phyloP scores from a whole-genome alignment of 1,284 basidiomycete species.

The Irpex sp. region DNA sequence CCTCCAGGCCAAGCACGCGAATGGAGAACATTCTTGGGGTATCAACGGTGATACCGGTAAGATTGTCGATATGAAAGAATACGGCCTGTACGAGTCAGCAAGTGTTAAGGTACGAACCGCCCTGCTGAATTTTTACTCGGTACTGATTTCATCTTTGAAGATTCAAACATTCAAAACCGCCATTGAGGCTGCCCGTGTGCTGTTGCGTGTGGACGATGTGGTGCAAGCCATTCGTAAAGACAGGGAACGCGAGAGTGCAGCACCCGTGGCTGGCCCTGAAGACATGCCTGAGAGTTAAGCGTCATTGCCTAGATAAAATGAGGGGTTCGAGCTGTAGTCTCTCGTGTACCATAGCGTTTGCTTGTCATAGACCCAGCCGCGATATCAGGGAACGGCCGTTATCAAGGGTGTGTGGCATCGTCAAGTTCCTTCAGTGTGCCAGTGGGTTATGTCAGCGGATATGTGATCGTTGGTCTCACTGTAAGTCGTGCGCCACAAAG shows the following conservation, averaged over 20 bases:
- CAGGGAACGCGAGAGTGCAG: slow-evolving; percentile 39
- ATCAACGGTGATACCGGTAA: slow-evolving; percentile 95
- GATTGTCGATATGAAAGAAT: slow-evolving; percentile 92
- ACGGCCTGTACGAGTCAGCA: slow-evolving; percentile 92
- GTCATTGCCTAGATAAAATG: neutral
- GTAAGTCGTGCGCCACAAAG: neutral
- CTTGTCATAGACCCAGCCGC: neutral
- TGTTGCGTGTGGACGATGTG: slow-evolving; percentile 94
- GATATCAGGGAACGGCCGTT: too few relatives aligned
- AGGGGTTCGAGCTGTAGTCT: neutral
- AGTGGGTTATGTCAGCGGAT: neutral
- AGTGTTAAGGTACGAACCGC: slow-evolving; percentile 78
- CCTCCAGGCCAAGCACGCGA: slow-evolving; percentile 89
- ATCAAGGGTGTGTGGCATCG: too few relatives aligned
- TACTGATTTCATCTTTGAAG: slow-evolving; percentile 28
- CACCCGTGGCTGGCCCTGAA: slow-evolving; percentile 41
- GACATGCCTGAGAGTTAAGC: slow-evolving; percentile 36
- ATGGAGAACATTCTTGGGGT: slow-evolving; percentile 88
- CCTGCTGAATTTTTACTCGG: neutral
- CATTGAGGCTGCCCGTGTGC: slow-evolving; percentile 87
- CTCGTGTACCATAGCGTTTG: neutral
- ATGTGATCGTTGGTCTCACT: neutral
- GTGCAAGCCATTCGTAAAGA: slow-evolving; percentile 82
- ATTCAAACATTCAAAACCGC: slow-evolving; percentile 98
- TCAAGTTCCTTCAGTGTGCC: neutral